These are phyloP conservation scores for Aureobasidium sp. DNA, from an alignment of 2,329 filamentous ascomycete species.

Conservation along the genomic window DNA sequence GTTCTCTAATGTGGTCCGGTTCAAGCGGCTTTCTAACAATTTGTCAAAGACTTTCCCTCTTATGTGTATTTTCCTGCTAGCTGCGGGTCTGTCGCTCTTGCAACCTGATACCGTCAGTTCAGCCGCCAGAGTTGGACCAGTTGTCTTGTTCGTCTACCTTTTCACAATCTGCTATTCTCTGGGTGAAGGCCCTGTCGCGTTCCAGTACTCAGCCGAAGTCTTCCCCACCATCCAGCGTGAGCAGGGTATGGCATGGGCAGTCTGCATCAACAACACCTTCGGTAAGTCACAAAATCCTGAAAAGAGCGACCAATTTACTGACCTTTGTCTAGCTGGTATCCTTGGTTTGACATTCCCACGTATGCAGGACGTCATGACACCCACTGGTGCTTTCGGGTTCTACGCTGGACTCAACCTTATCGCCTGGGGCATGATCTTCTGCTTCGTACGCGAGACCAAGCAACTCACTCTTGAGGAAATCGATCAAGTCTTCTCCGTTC, in stretches of 20 bases:
- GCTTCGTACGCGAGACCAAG: conserved; percentile 40
- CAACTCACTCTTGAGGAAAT: conserved; percentile 40
- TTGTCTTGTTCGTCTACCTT: conserved; percentile 39
- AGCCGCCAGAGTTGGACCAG: conserved; percentile 31
- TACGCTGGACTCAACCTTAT: conserved; percentile 52
- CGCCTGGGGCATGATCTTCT: conserved; percentile 44
- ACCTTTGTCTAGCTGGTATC: conserved; percentile 23
- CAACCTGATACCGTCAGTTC: conserved; percentile 20
- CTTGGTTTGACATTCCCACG: conserved; percentile 39
- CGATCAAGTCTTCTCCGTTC: conserved; percentile 44
- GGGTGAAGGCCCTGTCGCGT: conserved; percentile 35
- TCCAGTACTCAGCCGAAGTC: conserved; percentile 39
- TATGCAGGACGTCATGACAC: conserved; percentile 39
- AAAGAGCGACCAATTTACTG: background rate
- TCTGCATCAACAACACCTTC: conserved; percentile 50
- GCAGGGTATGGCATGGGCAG: conserved; percentile 43
- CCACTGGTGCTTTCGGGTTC: conserved; percentile 48
- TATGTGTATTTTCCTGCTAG: conserved; percentile 44
- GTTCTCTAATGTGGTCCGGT: background rate
- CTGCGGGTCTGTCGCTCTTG: conserved; percentile 38
- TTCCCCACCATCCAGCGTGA: conserved; percentile 41
- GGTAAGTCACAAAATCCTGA: conserved; percentile 46
- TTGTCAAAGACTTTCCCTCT: conserved; percentile 39
- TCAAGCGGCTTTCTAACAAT: background rate
- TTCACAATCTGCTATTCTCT: conserved; percentile 48